Percentiles rank a stretch among this genome's conserved stretches.
phyloP scores from a whole-genome alignment of 441 rosid genomes.

The Pelargonium hybrid region DNA sequence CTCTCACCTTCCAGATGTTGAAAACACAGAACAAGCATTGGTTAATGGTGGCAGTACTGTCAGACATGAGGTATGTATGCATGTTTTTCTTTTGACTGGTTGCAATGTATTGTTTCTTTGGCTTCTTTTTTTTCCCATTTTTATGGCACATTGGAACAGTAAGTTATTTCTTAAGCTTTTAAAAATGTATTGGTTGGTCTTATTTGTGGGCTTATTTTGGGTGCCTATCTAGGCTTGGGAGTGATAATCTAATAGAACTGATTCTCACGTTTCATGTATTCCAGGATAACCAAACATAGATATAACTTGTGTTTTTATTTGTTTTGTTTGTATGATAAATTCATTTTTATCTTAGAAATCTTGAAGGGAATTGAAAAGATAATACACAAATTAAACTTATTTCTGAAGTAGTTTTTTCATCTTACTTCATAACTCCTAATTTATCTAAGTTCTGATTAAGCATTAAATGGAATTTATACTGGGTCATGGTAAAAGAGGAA shows the following conservation, averaged over 20 bases:
- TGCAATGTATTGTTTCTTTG: background rate
- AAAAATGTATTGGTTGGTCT: background rate
- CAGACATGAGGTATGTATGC: conserved; percentile 41
- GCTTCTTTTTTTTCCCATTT: background rate
- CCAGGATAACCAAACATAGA: background rate
- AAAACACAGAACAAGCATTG: conserved; percentile 38
- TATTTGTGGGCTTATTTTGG: background rate
- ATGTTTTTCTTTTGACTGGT: conserved; percentile 11
- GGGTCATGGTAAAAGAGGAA: no score
- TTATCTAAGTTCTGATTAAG: no score
- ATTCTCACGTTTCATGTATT: background rate
- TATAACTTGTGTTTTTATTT: background rate
- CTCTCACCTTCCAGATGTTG: conserved; percentile 63
- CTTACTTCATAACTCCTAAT: no score
- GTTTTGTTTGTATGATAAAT: background rate
- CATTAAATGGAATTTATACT: no score
- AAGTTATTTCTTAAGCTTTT: background rate
- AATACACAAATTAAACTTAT: background rate
- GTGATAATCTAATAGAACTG: background rate
- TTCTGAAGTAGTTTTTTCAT: background rate
- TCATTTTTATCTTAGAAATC: background rate
- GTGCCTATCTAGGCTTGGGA: background rate
- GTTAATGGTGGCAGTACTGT: conserved; percentile 35
- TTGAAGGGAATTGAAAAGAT: background rate
- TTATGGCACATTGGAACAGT: background rate